Conservation (phyloP, 2,329 filamentous ascomycete genomes). For the Colletotrichum ledebouriae region DNA sequence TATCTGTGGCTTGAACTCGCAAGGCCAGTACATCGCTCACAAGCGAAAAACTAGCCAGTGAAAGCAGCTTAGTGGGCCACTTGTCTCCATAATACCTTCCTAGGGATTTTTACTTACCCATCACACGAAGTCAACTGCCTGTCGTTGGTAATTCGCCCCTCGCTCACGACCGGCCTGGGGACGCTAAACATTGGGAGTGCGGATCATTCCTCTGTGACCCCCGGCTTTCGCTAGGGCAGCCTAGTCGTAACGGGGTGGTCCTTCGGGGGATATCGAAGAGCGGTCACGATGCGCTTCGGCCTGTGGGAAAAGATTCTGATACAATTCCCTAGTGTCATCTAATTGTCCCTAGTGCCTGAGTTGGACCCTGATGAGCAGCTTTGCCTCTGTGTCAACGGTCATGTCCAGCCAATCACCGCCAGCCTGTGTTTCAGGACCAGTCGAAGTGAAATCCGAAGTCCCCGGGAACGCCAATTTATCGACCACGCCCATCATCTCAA, state of each 20-base stretch:
- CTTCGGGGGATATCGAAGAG: conserved; percentile 34
- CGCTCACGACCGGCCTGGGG: conserved; percentile 12
- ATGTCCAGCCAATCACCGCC: conserved; percentile 27
- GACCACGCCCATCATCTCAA: conserved; percentile 1
- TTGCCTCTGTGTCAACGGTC: conserved; percentile 35
- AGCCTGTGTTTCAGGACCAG: conserved; percentile 27
- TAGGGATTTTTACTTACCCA: too few species aligned
- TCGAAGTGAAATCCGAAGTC: conserved; percentile 17
- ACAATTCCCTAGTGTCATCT: conserved; percentile 35
- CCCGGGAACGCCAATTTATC: conserved; percentile 12
- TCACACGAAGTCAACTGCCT: too few species aligned
- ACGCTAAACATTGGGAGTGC: conserved; percentile 33
- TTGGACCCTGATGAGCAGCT: conserved; percentile 32
- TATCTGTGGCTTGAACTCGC: too few species aligned
- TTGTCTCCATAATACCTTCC: too few species aligned
- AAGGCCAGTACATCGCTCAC: too few species aligned
- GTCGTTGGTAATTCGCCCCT: conserved; percentile 21
- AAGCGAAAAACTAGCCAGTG: too few species aligned
- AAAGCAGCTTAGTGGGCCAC: too few species aligned
- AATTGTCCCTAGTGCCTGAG: conserved; percentile 34
- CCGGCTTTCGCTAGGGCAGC: conserved; percentile 13
- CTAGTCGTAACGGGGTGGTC: conserved; percentile 13
- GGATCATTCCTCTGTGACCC: conserved; percentile 31
- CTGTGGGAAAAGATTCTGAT: conserved; percentile 25
- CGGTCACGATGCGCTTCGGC: conserved; percentile 34